Conservation (phyloP, 2,329 filamentous ascomycete species). For the Mycosphaerella sp. region DNA sequence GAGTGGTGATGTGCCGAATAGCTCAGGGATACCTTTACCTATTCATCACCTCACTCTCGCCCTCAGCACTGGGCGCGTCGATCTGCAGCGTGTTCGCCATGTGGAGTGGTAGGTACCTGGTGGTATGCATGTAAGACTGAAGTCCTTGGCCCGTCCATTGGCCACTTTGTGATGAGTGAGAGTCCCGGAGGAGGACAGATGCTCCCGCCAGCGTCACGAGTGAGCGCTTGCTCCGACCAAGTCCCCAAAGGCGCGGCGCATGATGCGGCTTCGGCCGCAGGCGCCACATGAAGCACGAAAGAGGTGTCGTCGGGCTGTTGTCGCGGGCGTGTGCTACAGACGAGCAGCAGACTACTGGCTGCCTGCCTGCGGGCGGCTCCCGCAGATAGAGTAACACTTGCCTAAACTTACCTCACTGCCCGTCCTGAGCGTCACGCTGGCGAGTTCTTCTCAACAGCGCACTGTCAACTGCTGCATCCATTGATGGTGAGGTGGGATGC, state of each 20-base stretch:
- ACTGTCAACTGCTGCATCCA: not conserved
- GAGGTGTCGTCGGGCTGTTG: not conserved
- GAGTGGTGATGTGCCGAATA: constrained; percentile 1
- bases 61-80: not conserved
- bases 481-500: not conserved
- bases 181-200: too few relatives aligned
- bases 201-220: not conserved
- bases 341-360: constrained; percentile 6
- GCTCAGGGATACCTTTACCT: not conserved
- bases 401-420: constrained; percentile 2
- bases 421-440: constrained; percentile 10
- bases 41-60: too few relatives aligned
- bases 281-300: constrained; percentile 5
- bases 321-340: constrained; percentile 8
- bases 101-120: not conserved
- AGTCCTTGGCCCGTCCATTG: constrained; percentile 4
- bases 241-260: not conserved
- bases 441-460: not conserved
- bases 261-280: not conserved
- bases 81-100: constrained; percentile 3
- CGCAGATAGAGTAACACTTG: not conserved
- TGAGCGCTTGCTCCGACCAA: constrained; percentile 3
- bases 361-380: constrained; percentile 5
- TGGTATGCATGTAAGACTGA: constrained; percentile 5
- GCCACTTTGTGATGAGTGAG: not conserved